Evolutionary conservation across 2,329 filamentous ascomycete genomes (phyloP), one percentile per base, ranked within the genome.

Genomic region (Atkinsonella hypoxylon): DNA sequence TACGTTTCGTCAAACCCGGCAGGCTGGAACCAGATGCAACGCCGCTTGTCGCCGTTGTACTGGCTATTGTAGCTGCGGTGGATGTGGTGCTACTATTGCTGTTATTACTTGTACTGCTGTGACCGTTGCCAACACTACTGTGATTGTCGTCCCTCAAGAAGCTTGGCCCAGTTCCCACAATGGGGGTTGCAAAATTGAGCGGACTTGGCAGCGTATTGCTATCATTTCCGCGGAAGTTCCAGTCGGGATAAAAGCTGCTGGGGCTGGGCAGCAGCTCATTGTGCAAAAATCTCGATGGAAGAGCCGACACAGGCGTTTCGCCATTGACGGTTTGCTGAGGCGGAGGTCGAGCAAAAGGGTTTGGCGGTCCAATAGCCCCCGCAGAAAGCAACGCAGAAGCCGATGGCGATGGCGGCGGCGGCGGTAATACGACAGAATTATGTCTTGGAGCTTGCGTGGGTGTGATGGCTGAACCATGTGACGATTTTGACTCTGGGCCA

Each of bases 191-290:
- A 67, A 96, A 96, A 54, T 90, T 95, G 56, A 97, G 71, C 10
- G 93, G 93, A 64, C 89, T 96, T 0, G 90, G 90, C 46, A 97
- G 74, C 57, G 94, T 93, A 60, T 93, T 95, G 64, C 78, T 86
- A 57, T 93, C 87, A 51, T 73, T 66, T 64, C 81, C 64, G 65
- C 82, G 63, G 65, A 87, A 89, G 57, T 85, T 83, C 90, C 90
- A 96, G 55, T 95, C 89, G 0, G 86, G 83, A 61, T 95, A 97
- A 69, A 97, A 96, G 57, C 82, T 89, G 56, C 86, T 94, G 0
- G 93, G 93, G 51, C 88, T 95, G 0, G 93, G 90, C 15, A 97
- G 74, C 49, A 96, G 82, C 36, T 90, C 88, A 56, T 87, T 88
- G 52, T 83, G 85, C 58, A 97, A 83, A 66, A 97, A 96, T 40